Conservation (phyloP, 345 rosid species). For the Eucalyptus microcorys region DNA sequence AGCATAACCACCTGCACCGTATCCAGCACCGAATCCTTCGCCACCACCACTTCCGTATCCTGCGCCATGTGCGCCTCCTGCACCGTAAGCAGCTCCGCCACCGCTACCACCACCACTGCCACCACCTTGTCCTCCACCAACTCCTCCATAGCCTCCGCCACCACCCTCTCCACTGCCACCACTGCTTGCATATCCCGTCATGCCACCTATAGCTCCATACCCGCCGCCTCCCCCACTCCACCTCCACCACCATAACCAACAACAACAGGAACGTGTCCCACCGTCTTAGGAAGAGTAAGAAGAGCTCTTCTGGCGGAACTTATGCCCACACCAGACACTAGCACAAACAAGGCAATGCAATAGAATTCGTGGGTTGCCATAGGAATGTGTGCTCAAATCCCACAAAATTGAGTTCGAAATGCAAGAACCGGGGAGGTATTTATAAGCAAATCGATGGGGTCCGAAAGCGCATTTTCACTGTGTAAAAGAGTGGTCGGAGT, state of each 20-base stretch:
- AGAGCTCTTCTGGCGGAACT: conserved; percentile 23
- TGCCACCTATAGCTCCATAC: conserved; percentile 1
- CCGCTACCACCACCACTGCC: conserved; percentile 6
- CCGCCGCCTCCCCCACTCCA: conserved; percentile 3
- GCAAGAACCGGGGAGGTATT: conserved; percentile 1
- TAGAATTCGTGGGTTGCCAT: conserved; percentile 11
- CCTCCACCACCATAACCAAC: conserved; percentile 1
- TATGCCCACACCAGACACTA: conserved; percentile 9
- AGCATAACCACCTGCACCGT: background rate
- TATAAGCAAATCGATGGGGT: conserved; percentile 11
- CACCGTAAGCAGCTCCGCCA: conserved; percentile 3
- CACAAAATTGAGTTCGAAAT: background rate
- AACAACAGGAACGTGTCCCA: background rate
- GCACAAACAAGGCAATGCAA: conserved; percentile 1
- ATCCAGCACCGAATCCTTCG: background rate
- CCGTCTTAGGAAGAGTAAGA: conserved; percentile 7
- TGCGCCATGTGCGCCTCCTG: background rate
- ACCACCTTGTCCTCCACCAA: conserved; percentile 10
- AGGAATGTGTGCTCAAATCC: background rate
- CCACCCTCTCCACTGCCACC: conserved; percentile 8
- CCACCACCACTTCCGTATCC: background rate
- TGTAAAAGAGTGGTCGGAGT: background rate
- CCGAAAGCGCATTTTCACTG: background rate
- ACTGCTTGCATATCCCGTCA: conserved; percentile 6
- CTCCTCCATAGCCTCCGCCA: conserved; percentile 2